Evolutionary conservation across 495 filamentous ascomycete species (phyloP).

Genomic region (Staphylotrichum tortipilum): DNA sequence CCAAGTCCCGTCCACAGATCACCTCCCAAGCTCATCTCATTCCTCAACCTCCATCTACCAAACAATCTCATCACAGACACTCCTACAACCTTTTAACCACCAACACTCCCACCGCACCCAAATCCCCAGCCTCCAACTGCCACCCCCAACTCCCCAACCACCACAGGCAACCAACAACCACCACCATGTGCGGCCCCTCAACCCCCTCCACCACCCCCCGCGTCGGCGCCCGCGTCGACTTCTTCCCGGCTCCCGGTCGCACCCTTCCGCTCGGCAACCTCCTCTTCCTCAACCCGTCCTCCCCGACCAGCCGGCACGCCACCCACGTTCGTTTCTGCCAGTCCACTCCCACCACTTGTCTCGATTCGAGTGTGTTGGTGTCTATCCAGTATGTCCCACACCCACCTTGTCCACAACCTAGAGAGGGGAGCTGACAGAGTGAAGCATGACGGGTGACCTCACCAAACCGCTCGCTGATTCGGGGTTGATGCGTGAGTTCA

Average conservation of each 20-base stretch:
- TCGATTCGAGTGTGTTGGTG: conserved; percentile 9
- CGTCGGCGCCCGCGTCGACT: conserved; percentile 23
- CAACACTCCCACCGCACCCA: no score
- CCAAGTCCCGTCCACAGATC: no score
- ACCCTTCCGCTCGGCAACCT: conserved; percentile 19
- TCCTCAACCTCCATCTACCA: no score
- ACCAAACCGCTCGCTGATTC: conserved; percentile 24
- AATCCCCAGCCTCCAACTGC: no score
- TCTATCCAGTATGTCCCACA: conserved; percentile 22
- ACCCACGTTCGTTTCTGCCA: conserved; percentile 22
- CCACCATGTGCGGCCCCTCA: conserved; percentile 25
- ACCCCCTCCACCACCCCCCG: conserved; percentile 20
- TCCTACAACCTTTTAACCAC: no score
- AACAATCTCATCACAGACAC: no score
- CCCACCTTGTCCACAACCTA: not conserved
- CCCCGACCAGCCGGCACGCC: conserved; percentile 17
- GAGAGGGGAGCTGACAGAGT: not conserved
- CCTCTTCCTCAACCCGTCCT: conserved; percentile 24
- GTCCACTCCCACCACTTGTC: not conserved
- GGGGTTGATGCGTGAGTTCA: conserved; percentile 29
- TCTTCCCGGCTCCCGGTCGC: conserved; percentile 10
- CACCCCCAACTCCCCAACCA: not conserved
- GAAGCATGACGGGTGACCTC: conserved; percentile 33
- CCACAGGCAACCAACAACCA: not conserved
- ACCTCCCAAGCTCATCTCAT: no score